These are phyloP conservation scores for Naganishia onofrii DNA, from an alignment of 768 basidiomycete species.

Conservation along the genomic window DNA sequence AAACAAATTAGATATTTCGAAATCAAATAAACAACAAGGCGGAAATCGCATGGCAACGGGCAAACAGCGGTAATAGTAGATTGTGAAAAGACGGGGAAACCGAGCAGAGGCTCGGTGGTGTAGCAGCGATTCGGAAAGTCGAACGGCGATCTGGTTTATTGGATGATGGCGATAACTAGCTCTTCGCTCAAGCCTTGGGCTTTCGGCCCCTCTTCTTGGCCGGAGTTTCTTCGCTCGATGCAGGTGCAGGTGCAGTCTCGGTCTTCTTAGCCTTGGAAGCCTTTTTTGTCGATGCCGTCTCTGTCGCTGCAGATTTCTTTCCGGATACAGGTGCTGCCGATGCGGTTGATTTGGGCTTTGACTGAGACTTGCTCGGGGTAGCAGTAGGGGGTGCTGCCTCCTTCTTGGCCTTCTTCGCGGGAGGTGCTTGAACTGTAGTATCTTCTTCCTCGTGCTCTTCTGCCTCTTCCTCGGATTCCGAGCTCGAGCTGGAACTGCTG, in stretches of 20 bases:
- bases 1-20: slow-evolving; percentile 20
- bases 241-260: slow-evolving; percentile 34
- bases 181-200: slow-evolving; percentile 9
- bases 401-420: slow-evolving; percentile 24
- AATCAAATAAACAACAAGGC: slow-evolving; percentile 19
- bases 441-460: slow-evolving; percentile 25
- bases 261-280: slow-evolving; percentile 43
- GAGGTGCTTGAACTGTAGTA: slow-evolving; percentile 1
- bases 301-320: slow-evolving; percentile 23
- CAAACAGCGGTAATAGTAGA: not conserved
- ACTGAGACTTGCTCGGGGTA: slow-evolving; percentile 16
- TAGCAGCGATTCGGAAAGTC: too few species aligned
- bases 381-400: slow-evolving; percentile 15
- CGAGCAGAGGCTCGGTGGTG: too few species aligned
- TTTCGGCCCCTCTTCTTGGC: slow-evolving; percentile 44
- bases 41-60: not conserved
- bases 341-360: not conserved
- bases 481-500: not conserved
- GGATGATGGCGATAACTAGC: not conserved
- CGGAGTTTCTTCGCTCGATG: slow-evolving; percentile 34
- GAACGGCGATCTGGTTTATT: too few species aligned
- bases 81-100: not conserved
- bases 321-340: not conserved
- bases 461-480: slow-evolving; percentile 15
- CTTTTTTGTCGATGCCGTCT: slow-evolving; percentile 18